Evolutionary conservation across 2,329 filamentous ascomycete genomes (phyloP), one percentile per base, ranked within the genome.

Genomic region (Diaporthe velutina): DNA sequence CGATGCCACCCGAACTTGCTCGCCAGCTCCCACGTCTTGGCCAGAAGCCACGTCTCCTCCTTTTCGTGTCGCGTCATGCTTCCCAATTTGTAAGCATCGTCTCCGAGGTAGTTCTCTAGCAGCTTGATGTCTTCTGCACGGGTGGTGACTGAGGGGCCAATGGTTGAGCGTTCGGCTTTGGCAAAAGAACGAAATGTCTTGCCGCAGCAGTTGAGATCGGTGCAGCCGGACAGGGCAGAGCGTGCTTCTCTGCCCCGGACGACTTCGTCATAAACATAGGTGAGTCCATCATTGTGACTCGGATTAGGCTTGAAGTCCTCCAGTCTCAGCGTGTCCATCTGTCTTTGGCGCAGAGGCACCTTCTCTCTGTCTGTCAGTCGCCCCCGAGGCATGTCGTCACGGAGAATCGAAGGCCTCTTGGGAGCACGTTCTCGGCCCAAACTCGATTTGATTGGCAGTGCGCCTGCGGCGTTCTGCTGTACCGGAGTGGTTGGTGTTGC

Each of bases 261-360:
- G 0, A 95, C 92, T 74, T 96, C 93, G 1, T 89, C 86, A 80
- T 91, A 98, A 15, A 95, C 94, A 82, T 91, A 95, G 71, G 92
- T 89, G 57, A 91, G 86, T 2, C 94, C 94, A 55, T 93, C 88
- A 77, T 96, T 96, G 78, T 87, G 89, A 6, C 86, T 85, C 0
- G 94, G 92, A 77, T 98, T 98, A 78, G 97, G 87, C 81, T 93
- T 96, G 86, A 98, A 98, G 83, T 98, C 93, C 17, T 91, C 89
- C 1, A 93, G 85, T 19, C 85, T 85, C 17, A 98, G 87, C 45
- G 88, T 85, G 0, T 87, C 83, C 4, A 91, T 77, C 0, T 91
- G 89, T 68, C 88, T 90, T 13, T 86, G 82, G 66, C 95, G 90
- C 22, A 94, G 86, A 42, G 71, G 71, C 17, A 25, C 57, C 12